A percentile compares a stretch with the other conserved stretches of the same genome.
These are phyloP conservation scores for Agrocybe pediades DNA, from an alignment of 768 basidiomycete species.

Conservation along the genomic window DNA sequence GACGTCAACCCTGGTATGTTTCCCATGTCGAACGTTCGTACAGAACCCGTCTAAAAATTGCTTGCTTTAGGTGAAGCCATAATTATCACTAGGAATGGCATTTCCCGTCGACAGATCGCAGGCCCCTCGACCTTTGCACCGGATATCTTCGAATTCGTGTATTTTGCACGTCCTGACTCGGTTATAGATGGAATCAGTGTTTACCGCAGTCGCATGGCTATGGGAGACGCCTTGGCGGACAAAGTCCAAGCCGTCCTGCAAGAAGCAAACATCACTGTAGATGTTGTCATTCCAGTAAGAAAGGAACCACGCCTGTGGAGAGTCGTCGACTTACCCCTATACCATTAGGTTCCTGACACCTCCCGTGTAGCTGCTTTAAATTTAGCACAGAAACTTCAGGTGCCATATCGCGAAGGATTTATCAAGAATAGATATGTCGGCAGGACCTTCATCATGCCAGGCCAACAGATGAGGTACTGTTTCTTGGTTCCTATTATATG, in stretches of 20 bases:
- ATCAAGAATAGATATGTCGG: constrained; percentile 99
- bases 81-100: constrained; percentile 84
- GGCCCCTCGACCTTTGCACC: constrained; percentile 82
- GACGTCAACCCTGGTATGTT: constrained; percentile 85
- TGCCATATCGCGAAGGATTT: constrained; percentile 98
- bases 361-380: constrained; percentile 95
- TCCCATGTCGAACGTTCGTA: background rate
- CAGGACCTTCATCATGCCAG: constrained; percentile 99
- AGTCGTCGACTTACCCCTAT: background rate
- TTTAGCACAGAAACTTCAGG: constrained; percentile 82
- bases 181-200: constrained; percentile 97
- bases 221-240: constrained; percentile 94
- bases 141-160: constrained; percentile 99
- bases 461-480: constrained; percentile 85
- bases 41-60: constrained; percentile 7
- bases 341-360: constrained; percentile 85
- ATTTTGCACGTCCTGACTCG: constrained; percentile 97
- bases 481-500: background rate
- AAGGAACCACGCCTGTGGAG: background rate
- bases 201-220: constrained; percentile 97
- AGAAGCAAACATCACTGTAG: constrained; percentile 70
- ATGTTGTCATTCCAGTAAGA: constrained; percentile 93
- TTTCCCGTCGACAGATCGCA: constrained; percentile 76
- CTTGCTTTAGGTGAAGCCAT: constrained; percentile 79
- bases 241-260: constrained; percentile 78